Evolutionary conservation across 768 basidiomycete species (phyloP), one percentile per base, ranked within the genome.

Genomic region (Trametes cingulata): DNA sequence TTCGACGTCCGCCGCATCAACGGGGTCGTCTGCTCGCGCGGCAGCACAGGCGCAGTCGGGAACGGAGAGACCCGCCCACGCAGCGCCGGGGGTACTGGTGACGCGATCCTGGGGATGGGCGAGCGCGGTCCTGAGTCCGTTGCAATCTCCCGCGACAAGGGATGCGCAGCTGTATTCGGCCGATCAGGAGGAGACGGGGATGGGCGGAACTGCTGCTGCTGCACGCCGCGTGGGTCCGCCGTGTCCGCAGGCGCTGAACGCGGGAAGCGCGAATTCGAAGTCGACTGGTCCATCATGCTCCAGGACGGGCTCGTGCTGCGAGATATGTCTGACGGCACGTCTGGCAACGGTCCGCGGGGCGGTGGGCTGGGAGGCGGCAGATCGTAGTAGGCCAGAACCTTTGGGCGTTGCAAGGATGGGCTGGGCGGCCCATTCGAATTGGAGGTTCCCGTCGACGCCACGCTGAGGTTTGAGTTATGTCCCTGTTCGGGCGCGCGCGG

Each of bases 1-100:
- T 55, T 62, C 41, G 65, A 66, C 27, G 67, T 61, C 27, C 65
- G 60, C 29, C 62, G 69, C 45, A 68, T 56, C 24, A 65, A 64
- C 42, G 58, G 52, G 6, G 65, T 55, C 25, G 66, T 64, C 33
- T 64, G 65, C 54, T 55, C 62, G 36, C 49, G 70, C 49, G 58
- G 69, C 6, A 74, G 56, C n/a, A 81, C 61, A 5, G 64, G 62
- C 39, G 66, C 57, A 2, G 61, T 63, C n/a, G 63, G 66, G 58
- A 67, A 63, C 2, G 63, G 60, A 0, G 65, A 64, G 17, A 59
- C 57, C 12, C 65, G 59, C 13, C 61, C 60, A 12, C 65, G 65
- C 51, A 64, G 60, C 25, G 51, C 49, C 9, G 55, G 56, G 15
- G 65, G 58, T 1, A 51, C 37, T 24, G 61, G 61, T 2, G 58